Percentiles rank a stretch among this genome's conserved stretches.
Conservation (phyloP, 768 basidiomycete species). For the Ephemerocybe angulata region DNA sequence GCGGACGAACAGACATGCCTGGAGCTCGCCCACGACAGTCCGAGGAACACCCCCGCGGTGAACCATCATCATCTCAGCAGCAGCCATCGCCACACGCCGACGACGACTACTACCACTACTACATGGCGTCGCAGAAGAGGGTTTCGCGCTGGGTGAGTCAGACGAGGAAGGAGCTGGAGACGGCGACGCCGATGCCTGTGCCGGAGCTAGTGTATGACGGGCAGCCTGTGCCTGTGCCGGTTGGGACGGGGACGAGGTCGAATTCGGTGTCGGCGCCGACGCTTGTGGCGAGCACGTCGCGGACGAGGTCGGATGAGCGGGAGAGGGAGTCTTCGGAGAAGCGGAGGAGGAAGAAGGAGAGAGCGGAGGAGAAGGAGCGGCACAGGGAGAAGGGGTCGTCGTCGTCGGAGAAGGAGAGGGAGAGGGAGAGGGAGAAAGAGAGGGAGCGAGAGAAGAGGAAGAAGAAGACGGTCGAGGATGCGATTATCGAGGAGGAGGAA, state of each 20-base stretch:
- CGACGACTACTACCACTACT: slow-evolving; percentile 24
- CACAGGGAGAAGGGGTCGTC: too few relatives aligned
- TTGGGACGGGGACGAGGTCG: not conserved
- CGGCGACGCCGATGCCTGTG: slow-evolving; percentile 7
- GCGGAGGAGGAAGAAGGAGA: not conserved
- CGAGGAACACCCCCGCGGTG: not conserved
- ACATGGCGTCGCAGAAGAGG: slow-evolving; percentile 25
- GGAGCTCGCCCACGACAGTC: not conserved
- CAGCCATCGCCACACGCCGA: slow-evolving; percentile 7
- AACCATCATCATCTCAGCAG: not conserved
- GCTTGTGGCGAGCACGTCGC: not conserved
- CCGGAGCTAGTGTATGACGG: not conserved
- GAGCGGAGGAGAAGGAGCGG: not conserved
- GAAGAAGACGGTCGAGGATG: not conserved
- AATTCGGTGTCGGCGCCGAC: not conserved
- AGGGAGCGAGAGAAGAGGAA: not conserved
- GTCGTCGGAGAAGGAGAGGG: not conserved
- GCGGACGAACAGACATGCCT: too few relatives aligned
- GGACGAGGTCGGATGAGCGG: not conserved
- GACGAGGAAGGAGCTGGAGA: slow-evolving; percentile 19
- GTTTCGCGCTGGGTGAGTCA: slow-evolving; percentile 27
- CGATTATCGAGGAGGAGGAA: too few relatives aligned
- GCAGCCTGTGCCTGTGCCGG: not conserved
- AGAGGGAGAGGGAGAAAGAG: not conserved
- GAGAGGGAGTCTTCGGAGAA: not conserved